phyloP scores from a whole-genome alignment of 164 flowering plant genomes.

The Nelumbo lutea region DNA sequence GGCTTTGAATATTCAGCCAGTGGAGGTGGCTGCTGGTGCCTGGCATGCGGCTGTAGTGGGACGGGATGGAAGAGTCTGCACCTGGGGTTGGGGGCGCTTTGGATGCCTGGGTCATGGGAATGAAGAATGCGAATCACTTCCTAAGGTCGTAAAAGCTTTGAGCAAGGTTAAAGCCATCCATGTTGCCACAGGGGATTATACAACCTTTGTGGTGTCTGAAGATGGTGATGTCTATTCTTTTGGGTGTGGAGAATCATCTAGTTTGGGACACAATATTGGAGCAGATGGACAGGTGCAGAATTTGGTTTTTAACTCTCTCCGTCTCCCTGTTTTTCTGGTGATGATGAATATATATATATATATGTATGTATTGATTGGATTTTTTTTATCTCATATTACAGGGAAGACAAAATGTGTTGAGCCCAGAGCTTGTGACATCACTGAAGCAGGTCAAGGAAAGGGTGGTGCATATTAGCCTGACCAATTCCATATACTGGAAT shows the following conservation, averaged over 20 bases:
- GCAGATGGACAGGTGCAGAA: constrained; percentile 43
- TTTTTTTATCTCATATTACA: constrained; percentile 39
- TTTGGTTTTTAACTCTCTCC: not conserved
- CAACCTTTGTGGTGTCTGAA: constrained; percentile 71
- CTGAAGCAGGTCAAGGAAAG: constrained; percentile 67
- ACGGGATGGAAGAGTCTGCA: constrained; percentile 70
- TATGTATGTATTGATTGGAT: not conserved
- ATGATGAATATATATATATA: not conserved
- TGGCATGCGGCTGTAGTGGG: constrained; percentile 86
- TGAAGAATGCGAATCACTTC: constrained; percentile 61
- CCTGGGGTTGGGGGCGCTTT: constrained; percentile 86
- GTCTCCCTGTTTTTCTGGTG: not conserved
- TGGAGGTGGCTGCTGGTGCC: constrained; percentile 68
- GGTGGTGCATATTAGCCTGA: constrained; percentile 90
- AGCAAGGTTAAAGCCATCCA: constrained; percentile 59
- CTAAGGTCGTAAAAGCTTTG: constrained; percentile 68
- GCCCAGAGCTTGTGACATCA: constrained; percentile 78
- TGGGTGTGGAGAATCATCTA: constrained; percentile 66
- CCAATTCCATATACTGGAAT: constrained; percentile 86
- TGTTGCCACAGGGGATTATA: constrained; percentile 75
- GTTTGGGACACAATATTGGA: constrained; percentile 52
- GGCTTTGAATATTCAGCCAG: constrained; percentile 55
- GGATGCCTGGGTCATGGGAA: constrained; percentile 83
- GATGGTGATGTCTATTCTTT: constrained; percentile 71
- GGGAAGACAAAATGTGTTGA: constrained; percentile 60